These are phyloP conservation scores for Aegilops speltoides DNA, from an alignment of 176 grass and related monocot species.

Conservation along the genomic window DNA sequence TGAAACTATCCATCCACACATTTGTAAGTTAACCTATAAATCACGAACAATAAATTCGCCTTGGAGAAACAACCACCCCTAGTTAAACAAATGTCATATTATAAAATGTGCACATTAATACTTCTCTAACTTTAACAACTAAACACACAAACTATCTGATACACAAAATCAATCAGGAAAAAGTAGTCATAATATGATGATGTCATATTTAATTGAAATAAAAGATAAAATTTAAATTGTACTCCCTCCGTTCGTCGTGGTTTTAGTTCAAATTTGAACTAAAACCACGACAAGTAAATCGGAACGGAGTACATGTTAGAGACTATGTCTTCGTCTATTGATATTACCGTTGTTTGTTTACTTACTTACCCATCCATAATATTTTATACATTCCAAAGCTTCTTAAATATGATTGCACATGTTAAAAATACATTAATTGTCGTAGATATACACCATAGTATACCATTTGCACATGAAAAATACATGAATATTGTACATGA, in stretches of 20 bases:
- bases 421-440: neutral
- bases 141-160: too few species aligned
- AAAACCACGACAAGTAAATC: too few species aligned
- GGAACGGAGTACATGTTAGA: too few species aligned
- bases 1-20: neutral
- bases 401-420: neutral
- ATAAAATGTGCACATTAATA: too few species aligned
- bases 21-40: neutral
- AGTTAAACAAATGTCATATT: too few species aligned
- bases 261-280: too few species aligned
- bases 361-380: neutral
- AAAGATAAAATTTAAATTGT: neutral
- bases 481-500: neutral
- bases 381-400: neutral
- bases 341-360: neutral
- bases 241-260: too few species aligned
- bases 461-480: neutral
- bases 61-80: neutral
- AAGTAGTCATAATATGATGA: neutral
- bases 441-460: neutral
- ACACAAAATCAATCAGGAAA: neutral
- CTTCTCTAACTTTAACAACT: too few species aligned
- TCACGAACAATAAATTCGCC: too few species aligned
- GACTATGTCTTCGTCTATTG: neutral
- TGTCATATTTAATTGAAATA: neutral